Percentiles rank a stretch among this genome's conserved stretches.
Evolutionary conservation across 1,284 basidiomycete genomes (phyloP).

Genomic region (Cutaneotrichosporon arboriforme): DNA sequence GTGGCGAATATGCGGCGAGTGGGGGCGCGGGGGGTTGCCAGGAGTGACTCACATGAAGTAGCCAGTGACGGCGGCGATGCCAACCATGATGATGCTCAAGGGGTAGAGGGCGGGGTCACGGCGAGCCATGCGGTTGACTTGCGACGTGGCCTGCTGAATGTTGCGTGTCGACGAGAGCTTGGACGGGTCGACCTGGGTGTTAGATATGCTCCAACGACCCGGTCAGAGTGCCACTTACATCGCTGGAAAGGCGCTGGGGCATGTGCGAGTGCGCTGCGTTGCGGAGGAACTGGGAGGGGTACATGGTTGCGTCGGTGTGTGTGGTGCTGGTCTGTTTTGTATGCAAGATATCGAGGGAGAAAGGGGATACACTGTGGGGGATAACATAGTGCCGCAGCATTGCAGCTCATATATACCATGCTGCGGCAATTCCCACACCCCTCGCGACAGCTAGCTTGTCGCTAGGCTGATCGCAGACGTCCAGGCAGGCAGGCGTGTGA

Average conservation of each 20-base stretch:
- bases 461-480: too few relatives aligned
- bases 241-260: slow-evolving; percentile 7
- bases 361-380: too few relatives aligned
- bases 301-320: background rate
- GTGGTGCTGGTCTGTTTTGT: background rate
- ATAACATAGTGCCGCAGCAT: too few relatives aligned
- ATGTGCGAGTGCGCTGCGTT: background rate
- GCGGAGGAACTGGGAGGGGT: background rate
- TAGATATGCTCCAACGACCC: too few relatives aligned
- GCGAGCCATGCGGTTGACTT: slow-evolving; percentile 47
- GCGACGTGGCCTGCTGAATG: slow-evolving; percentile 38
- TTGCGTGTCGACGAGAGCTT: slow-evolving; percentile 34
- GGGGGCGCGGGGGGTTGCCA: background rate
- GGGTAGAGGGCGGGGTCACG: slow-evolving; percentile 49
- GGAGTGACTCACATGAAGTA: slow-evolving; percentile 33
- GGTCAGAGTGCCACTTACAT: slow-evolving; percentile 4
- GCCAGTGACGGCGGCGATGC: slow-evolving; percentile 40
- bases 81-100: slow-evolving; percentile 39
- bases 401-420: too few relatives aligned
- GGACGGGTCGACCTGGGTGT: slow-evolving; percentile 33
- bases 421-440: too few relatives aligned
- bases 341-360: background rate
- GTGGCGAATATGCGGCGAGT: background rate
- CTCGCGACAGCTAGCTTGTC: too few relatives aligned
- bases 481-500: too few relatives aligned